These are phyloP conservation scores for Cupressus sempervirens DNA, from an alignment of 75 land plant genomes.

Conservation along the genomic window DNA sequence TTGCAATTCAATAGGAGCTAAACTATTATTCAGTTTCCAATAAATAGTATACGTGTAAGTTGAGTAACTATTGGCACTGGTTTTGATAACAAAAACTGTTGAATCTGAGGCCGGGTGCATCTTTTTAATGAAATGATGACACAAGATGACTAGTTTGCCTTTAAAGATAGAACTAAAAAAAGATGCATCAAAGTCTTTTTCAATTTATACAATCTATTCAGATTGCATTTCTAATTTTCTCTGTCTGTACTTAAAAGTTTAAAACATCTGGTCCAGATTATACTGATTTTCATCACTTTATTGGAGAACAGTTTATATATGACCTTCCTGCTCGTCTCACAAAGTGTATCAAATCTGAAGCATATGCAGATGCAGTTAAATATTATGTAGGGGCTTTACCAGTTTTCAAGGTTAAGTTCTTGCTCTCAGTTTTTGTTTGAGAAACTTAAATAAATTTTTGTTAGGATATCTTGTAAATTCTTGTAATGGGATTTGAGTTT, in stretches of 20 bases:
- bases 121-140: background rate
- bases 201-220: background rate
- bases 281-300: conserved; percentile 14
- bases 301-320: conserved; percentile 80
- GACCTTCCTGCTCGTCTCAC: conserved; percentile 82
- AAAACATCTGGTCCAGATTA: background rate
- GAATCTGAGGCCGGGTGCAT: background rate
- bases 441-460: conserved; percentile 1
- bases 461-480: background rate
- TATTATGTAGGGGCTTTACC: conserved; percentile 88
- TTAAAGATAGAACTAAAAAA: background rate
- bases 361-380: conserved; percentile 90
- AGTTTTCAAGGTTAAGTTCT: conserved; percentile 66
- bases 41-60: background rate
- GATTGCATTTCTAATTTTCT: background rate
- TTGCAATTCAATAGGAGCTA: background rate
- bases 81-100: background rate
- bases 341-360: conserved; percentile 82
- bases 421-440: background rate
- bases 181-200: background rate
- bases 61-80: no score
- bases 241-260: background rate
- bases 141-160: background rate
- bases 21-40: background rate
- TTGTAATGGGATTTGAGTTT: background rate